Conservation (phyloP, 768 basidiomycete species). For the Trametopsis cervina region DNA sequence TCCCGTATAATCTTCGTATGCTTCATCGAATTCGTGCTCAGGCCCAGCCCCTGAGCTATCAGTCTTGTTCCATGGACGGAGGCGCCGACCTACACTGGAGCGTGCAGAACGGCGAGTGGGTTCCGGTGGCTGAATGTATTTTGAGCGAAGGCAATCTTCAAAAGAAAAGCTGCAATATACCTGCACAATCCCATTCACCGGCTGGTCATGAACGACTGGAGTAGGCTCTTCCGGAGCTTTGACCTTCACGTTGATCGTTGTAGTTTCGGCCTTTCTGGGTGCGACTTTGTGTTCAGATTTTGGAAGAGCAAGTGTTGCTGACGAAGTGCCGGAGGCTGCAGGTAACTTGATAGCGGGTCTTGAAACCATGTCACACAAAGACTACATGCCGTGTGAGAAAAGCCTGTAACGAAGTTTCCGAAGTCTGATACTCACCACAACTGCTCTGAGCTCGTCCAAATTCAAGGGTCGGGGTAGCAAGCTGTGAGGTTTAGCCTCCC, state of each 20-base stretch:
- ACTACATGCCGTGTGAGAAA: background rate
- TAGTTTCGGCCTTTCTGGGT: too few species aligned
- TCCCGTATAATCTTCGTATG: constrained; percentile 10
- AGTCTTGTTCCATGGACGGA: constrained; percentile 1
- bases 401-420: background rate
- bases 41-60: background rate
- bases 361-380: constrained; percentile 1
- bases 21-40: background rate
- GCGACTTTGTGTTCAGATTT: too few species aligned
- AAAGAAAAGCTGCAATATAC: background rate
- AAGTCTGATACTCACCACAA: constrained; percentile 38
- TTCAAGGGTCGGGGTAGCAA: constrained; percentile 20
- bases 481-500: background rate
- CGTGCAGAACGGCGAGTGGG: constrained; percentile 2
- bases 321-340: too few species aligned
- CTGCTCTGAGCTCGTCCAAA: constrained; percentile 49
- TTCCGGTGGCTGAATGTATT: background rate
- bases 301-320: too few species aligned
- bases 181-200: background rate
- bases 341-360: too few species aligned
- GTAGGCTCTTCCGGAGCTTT: background rate
- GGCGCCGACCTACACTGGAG: background rate
- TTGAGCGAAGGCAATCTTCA: background rate
- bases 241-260: too few species aligned
- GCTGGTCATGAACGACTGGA: background rate